Evolutionary conservation across 306 rosid genomes (phyloP).

Genomic region (Cicer chorassanicum): DNA sequence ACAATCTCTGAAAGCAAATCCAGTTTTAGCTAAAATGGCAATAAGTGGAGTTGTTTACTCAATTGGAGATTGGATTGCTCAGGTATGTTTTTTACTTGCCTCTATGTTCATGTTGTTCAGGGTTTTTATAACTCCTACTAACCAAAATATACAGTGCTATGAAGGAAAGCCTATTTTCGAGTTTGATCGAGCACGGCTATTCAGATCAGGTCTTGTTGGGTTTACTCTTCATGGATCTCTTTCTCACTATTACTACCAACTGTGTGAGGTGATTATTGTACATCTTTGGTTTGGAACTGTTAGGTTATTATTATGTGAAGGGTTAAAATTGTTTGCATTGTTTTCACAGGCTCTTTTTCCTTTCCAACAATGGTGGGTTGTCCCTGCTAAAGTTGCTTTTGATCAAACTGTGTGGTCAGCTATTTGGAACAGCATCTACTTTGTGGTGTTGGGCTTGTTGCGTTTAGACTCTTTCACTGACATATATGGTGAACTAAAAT

Average conservation of each 20-base stretch:
- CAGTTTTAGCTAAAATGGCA: constrained; percentile 90
- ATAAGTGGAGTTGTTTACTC: constrained; percentile 90
- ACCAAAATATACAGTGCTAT: constrained; percentile 64
- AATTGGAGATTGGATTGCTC: constrained; percentile 96
- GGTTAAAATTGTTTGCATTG: constrained; percentile 45
- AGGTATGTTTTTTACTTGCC: constrained; percentile 53
- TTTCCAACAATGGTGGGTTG: constrained; percentile 92
- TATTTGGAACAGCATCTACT: constrained; percentile 94
- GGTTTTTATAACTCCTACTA: constrained; percentile 21
- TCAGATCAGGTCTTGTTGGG: constrained; percentile 95
- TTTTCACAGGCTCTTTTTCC: constrained; percentile 76
- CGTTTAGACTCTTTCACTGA: constrained; percentile 65
- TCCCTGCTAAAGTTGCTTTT: constrained; percentile 90
- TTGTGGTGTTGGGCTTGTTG: constrained; percentile 76
- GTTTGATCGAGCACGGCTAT: constrained; percentile 71
- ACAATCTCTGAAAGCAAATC: constrained; percentile 82
- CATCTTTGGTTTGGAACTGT: constrained; percentile 42
- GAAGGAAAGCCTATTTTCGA: constrained; percentile 91
- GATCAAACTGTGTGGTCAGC: constrained; percentile 95
- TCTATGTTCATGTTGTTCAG: constrained; percentile 15
- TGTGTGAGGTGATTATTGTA: constrained; percentile 79
- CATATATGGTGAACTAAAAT: constrained; percentile 68
- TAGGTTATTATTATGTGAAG: constrained; percentile 39
- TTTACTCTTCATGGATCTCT: constrained; percentile 95
- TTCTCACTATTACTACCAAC: constrained; percentile 95